A percentile compares a stretch with the other conserved stretches of the same genome.
Conservation (phyloP, 2,329 filamentous ascomycete genomes). For the Beauveria sp. region DNA sequence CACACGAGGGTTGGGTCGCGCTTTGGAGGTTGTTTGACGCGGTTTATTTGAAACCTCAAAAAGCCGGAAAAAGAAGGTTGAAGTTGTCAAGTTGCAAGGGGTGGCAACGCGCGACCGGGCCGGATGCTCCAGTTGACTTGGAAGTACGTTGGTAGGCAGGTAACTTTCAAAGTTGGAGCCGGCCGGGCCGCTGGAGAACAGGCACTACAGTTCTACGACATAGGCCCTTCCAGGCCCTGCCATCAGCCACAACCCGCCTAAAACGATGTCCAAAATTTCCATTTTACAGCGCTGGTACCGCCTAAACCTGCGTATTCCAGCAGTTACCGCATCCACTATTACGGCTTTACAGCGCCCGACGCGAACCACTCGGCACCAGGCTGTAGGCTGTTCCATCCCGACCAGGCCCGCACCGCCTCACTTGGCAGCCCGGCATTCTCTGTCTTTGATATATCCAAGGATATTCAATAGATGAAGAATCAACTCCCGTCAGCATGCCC, state of each 20-base stretch:
- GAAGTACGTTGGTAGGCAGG: not conserved
- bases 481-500: no score
- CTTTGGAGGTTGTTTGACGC: constrained; percentile 5
- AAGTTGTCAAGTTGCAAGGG: constrained; percentile 5
- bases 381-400: not conserved
- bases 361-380: not conserved
- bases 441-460: no score
- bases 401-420: not conserved
- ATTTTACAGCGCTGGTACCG: not conserved
- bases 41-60: not conserved
- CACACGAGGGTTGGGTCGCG: not conserved
- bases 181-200: not conserved
- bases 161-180: not conserved
- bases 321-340: not conserved
- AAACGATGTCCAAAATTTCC: not conserved
- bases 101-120: constrained; percentile 3
- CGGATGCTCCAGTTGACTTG: not conserved
- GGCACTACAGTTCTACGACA: not conserved
- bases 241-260: no score
- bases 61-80: not conserved
- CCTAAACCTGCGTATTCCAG: not conserved
- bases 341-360: not conserved
- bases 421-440: not conserved
- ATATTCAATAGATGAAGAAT: no score
- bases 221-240: not conserved